These are phyloP conservation scores for Datisca glomerata DNA, from an alignment of 306 rosid genomes.

Conservation along the genomic window DNA sequence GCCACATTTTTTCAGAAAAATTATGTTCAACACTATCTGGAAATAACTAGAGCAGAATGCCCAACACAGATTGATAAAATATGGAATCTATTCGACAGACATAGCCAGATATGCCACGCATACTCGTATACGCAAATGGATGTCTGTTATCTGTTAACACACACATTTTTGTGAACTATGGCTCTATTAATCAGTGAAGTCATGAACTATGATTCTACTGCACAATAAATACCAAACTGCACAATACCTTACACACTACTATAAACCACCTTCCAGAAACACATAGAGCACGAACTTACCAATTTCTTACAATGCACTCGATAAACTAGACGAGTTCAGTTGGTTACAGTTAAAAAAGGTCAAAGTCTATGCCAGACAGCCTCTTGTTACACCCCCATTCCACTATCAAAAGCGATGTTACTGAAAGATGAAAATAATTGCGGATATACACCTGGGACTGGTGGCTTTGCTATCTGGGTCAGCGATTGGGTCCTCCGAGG, in stretches of 20 bases:
- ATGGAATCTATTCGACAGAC: too few species aligned
- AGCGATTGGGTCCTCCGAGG: slow-evolving; percentile 29
- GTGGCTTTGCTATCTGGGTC: slow-evolving; percentile 34
- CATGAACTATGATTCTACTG: too few species aligned
- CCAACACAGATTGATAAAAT: too few species aligned
- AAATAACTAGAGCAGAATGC: neutral
- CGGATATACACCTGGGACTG: slow-evolving; percentile 37
- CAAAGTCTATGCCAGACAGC: neutral
- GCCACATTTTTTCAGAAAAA: slow-evolving; percentile 15
- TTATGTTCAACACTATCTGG: neutral
- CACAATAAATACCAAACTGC: too few species aligned
- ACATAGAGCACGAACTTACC: neutral
- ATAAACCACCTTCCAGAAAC: neutral
- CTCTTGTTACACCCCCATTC: neutral
- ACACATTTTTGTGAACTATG: too few species aligned
- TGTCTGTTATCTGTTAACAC: too few species aligned
- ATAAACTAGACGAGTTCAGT: neutral
- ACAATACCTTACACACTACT: too few species aligned
- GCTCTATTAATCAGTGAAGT: too few species aligned
- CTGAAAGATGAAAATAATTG: neutral
- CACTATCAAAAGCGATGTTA: neutral
- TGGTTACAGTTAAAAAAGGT: neutral
- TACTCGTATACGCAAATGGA: neutral
- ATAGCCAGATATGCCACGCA: too few species aligned
- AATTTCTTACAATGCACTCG: neutral